Evolutionary conservation across 257 asterid species (phyloP), one percentile per base, ranked within the genome.

Genomic region (Salvia rosmarinus): DNA sequence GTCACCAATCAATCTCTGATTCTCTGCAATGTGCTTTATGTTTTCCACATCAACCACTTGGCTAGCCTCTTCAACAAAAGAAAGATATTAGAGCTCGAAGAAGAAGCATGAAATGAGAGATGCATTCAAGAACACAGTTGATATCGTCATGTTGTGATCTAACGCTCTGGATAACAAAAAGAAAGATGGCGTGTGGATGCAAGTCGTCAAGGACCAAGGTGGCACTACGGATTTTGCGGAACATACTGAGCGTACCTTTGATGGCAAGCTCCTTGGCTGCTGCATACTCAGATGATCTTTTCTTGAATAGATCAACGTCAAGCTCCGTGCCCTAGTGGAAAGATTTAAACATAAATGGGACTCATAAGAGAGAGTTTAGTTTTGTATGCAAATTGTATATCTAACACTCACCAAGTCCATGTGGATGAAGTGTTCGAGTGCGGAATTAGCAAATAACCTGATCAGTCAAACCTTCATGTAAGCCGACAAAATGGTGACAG

Each of bases 251-350:
- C 14, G 20, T 85, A 92, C 98, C 98, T 81, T 75, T 86, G 75
- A 95, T 80, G 44, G 95, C 92, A 32, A 72, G 82, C 69, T 85
- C 86, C 85, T 95, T 95, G 73, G 98, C 93, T 55, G 78, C 80
- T 64, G 94, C 96, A 85, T 95, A 95, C 32, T 88, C 91, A 3
- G 85, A 73, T 50, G 97, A 88, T 39, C 71, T 81, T 80, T 80
- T 77, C 85, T 88, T 91, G 81, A 94, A 79, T 75, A 74, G 50
- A 77, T 84, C 91, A 64, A 84, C 87, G 58, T 88, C 96, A 77
- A 94, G 92, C 70, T 94, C 99, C 77, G 0, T n/a, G 63, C 87
- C 87, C 98, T 93, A 11, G 16, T 17, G 52, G 28, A 35, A 59
- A 35, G 37, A 57, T 66, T 52, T 54, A 51, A 28, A 23, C 42